Conservation (phyloP, 306 rosid genomes). For the Luffa acutangula region DNA sequence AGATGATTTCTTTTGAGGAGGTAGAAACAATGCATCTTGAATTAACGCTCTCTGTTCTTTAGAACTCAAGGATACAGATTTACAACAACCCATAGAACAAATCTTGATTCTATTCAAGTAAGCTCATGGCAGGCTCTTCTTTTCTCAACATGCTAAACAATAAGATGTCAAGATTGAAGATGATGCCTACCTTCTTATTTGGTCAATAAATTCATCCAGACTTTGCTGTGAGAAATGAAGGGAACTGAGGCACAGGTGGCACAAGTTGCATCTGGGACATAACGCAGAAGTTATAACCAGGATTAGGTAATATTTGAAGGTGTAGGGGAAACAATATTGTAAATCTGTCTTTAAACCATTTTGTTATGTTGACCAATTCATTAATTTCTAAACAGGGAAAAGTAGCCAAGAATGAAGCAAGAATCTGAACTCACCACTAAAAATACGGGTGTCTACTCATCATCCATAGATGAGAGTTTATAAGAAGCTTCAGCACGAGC, state of each 20-base stretch:
- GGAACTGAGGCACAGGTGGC: background rate
- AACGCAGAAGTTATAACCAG: background rate
- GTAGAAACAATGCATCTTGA: background rate
- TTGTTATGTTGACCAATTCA: background rate
- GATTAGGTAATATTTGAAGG: background rate
- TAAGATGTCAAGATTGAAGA: background rate
- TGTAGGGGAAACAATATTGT: background rate
- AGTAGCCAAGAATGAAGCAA: background rate
- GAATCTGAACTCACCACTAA: background rate
- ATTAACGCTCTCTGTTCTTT: background rate
- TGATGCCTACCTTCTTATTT: background rate
- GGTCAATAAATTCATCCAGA: background rate
- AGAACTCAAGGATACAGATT: background rate
- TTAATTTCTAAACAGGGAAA: background rate
- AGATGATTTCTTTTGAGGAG: background rate
- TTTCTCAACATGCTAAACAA: background rate
- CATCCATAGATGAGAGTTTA: conserved; percentile 31
- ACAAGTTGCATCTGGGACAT: background rate
- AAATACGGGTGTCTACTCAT: conserved; percentile 12
- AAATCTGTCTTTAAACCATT: background rate
- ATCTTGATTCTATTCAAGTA: background rate
- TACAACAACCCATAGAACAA: too few relatives aligned
- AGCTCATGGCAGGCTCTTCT: background rate
- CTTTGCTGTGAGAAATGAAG: background rate
- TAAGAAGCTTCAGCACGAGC: conserved; percentile 77